Base-by-base conservation (phyloP, 805 yeast genomes). In the Saturnispora silvae region DNA sequence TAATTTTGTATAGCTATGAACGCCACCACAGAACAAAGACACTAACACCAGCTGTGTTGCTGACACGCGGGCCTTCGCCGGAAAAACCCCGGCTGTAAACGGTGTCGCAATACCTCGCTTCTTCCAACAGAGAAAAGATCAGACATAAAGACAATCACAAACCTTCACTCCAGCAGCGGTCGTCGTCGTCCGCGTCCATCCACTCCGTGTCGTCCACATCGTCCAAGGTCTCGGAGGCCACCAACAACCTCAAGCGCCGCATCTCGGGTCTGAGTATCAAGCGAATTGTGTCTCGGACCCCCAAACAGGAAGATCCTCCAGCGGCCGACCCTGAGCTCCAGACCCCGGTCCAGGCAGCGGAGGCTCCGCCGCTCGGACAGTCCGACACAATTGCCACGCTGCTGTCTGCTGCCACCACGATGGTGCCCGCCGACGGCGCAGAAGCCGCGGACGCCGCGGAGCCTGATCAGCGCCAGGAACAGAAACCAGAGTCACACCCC, bases 251-350 rank as follows among this genome's bases (percentile, higher is more conserved):
- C 7, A 11, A 14, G 16, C 16, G 20, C 14, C 20, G 31, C n/a
- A 5, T 35, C 17, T 29, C 19, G 22, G 17, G 29, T 11, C 13
- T 30, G 19, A 35, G 24, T 24, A 23, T 35, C 20, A 35, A 35
- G 14, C 27, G 38, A 17, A 35, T 35, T 7, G 29, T 35, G 17
- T 36, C 39, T 25, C 33, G 34, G 15, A 27, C 33, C 18, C n/a
- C n/a, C n/a, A n/a, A n/a, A n/a, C n/a, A n/a, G n/a, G n/a, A n/a
- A n/a, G n/a, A n/a, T n/a, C n/a, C n/a, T n/a, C n/a, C n/a, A n/a
- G n/a, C n/a, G n/a, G n/a, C n/a, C n/a, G n/a, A n/a, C n/a, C n/a
- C n/a, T n/a, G n/a, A n/a, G n/a, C n/a, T n/a, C n/a, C n/a, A n/a
- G n/a, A n/a, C n/a, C n/a, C n/a, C n/a, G n/a, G n/a, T n/a, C n/a